Base-by-base conservation (phyloP, 495 filamentous ascomycete genomes). In the Cudoniella acicularis region DNA sequence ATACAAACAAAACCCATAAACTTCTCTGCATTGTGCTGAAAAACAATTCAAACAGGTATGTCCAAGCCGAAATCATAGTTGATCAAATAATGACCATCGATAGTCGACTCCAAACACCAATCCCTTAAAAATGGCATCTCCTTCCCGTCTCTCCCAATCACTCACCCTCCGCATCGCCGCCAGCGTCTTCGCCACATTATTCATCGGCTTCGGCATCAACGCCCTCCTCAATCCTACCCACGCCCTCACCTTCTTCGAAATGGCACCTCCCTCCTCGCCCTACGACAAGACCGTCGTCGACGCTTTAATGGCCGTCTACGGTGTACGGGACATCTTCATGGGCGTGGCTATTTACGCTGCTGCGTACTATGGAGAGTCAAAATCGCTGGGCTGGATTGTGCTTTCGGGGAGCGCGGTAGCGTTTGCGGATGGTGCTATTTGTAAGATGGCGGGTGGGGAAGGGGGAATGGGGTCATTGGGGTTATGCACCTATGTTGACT, bases 381-480 rank as follows among this genome's bases (percentile, higher is more conserved):
- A 72, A 61, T 70, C 74, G 0, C 58, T 77, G 22, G 79, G 78
- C 3, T 74, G 70, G 73, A 77, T 75, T 16, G 48, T 81, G 47
- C 60, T 81, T 27, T 73, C 76, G 3, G 70, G 56, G 13, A 73
- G 73, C 59, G 69, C 59, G 16, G 72, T 80, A 10, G 79, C 79
- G 11, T 65, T 69, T 48, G 75, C 64, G 4, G 79, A 84, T 71
- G 80, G 81, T 0, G 49, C 54, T 10, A 68, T 82, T 1, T 64
- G 62, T 42, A n/a, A n/a, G n/a, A n/a, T 56, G 53, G 30, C n/a
- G 4, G 46, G 17, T 41, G 36, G 54, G 54, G 13, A 40, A 57
- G 22, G 80, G 78, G 20, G 64, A 82, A 60, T 77, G 76, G 80
- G 75, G 72, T 65, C 82, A 83, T 63, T 84, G 79, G 78, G 73